Percentiles rank a stretch among this genome's conserved stretches.
Evolutionary conservation across 2,329 filamentous ascomycete genomes (phyloP).

Genomic region (Hypoxylon sp.): DNA sequence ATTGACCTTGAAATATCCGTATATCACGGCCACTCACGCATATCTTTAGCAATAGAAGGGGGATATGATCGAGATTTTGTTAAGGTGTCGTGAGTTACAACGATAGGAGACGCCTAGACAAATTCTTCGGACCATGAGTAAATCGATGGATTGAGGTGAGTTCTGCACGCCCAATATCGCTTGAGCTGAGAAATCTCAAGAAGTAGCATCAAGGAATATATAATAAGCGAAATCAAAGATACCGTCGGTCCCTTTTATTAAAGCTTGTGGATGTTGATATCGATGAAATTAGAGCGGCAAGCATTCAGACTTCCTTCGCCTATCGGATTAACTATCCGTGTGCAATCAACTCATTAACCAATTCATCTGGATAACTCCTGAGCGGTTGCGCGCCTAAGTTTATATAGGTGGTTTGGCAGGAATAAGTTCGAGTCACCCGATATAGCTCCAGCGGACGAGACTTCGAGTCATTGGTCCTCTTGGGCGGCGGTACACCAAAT

Average conservation of each 20-base stretch:
- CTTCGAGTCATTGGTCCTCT: conserved; percentile 9
- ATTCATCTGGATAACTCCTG: not conserved
- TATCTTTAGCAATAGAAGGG: not conserved
- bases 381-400: not conserved
- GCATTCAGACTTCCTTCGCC: not conserved
- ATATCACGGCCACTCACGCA: not conserved
- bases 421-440: conserved; percentile 12
- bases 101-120: not conserved
- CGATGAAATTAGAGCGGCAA: not conserved
- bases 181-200: not conserved
- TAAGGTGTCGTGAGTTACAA: not conserved
- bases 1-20: not conserved
- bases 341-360: not conserved
- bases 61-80: not conserved
- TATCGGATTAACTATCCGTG: not conserved
- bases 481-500: not conserved
- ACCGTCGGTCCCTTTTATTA: not conserved
- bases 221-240: not conserved
- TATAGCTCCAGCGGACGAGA: not conserved
- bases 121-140: not conserved
- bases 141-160: not conserved
- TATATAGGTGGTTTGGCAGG: conserved; percentile 1
- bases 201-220: not conserved
- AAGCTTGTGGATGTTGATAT: not conserved
- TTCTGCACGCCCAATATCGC: not conserved